Evolutionary conservation across 169 alveolate genomes (phyloP), one percentile per base, ranked within the genome.

Genomic region (Cryptosporidium ryanae): DNA sequence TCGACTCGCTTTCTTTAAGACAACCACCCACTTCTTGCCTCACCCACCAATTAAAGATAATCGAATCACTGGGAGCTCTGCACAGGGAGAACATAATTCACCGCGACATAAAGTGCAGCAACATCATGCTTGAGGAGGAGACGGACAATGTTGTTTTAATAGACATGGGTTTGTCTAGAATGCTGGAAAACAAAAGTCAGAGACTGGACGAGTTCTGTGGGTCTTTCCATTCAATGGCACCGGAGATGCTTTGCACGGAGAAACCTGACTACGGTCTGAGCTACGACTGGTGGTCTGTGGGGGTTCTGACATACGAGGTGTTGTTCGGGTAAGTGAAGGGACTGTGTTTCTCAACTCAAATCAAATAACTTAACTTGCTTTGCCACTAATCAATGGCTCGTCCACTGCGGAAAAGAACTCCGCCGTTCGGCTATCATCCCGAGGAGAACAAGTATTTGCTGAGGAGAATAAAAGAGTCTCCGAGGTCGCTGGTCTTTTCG

Each of bases 341-440:
- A 52, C 27, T n/a, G 21, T 52, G 13, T 52, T 7, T 52, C 13
- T 52, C 5, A 0, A n/a, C 21, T 52, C 10, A n/a, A 50, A n/a
- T 50, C 27, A 52, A 52, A 52, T 52, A 52, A 52, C 5, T 12
- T 52, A 46, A 12, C 13, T n/a, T 50, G 2, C 8, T 50, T n/a
- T 50, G 10, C 61, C 25, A 3, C 10, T 50, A 5, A 7, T 52
- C 13, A 7, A 52, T 5, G 10, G 18, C 18, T 31, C 32, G 59
- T 65, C 6, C 32, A 4, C 63, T 12, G 12, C n/a, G 18, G n/a
- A 6, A 43, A n/a, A 76, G 87, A 5, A 44, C 63, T 54, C 87
- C 87, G 12, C 87, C 87, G 21, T 76, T 44, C 31, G 87, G 87
- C n/a, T 76, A 76, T 32, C 87, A 59, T 61, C 87, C 87, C 25